Evolutionary conservation across 257 asterid species (phyloP), one percentile per base, ranked within the genome.

Genomic region (Fraxinus americana): DNA sequence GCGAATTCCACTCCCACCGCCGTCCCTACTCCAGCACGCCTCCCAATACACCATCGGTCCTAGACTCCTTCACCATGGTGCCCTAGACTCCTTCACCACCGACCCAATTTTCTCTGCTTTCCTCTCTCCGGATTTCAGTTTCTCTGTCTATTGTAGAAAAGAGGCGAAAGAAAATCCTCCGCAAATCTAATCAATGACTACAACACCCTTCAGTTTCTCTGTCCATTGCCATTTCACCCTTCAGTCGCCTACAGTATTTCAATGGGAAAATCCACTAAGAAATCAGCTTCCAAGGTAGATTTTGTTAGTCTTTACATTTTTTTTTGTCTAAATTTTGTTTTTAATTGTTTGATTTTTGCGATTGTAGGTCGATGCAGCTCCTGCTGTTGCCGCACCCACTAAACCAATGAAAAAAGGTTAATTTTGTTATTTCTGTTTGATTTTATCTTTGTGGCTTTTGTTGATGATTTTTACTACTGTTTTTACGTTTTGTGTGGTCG

Each of bases 371-470:
- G 88, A 70, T 25, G 84, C 78, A 27, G 79, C 82, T 39, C 45
- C 80, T 23, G 73, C 80, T 30, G 70, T 76, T 19, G 77, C 48
- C 12, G 75, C 82, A 35, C 84, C 83, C 12, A 25, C 83, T 27
- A 86, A 86, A 74, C 85, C 80, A 4, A 43, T 75, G 88, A 84
- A 86, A 84, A 86, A 86, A 82, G 90, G 90, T 86, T 54, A 8
- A 21, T 61, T 38, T 61, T 61, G 67, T 61, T 19, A 1, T 59
- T 25, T 21, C 32, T 17, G 67, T 23, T 61, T 61, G 67, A 21
- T 21, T 61, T 61, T 61, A 5, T 6, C 23, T 21, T 1, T 9
- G 5, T 12, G 30, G 67, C 13, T 61, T 61, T 61, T 23, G 9
- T 61, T 7, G 32, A 61, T 23, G 16, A 61, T 23, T n/a, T n/a